Base-by-base conservation (phyloP, 2,329 filamentous ascomycete species). In the Aspergillus cejpii region DNA sequence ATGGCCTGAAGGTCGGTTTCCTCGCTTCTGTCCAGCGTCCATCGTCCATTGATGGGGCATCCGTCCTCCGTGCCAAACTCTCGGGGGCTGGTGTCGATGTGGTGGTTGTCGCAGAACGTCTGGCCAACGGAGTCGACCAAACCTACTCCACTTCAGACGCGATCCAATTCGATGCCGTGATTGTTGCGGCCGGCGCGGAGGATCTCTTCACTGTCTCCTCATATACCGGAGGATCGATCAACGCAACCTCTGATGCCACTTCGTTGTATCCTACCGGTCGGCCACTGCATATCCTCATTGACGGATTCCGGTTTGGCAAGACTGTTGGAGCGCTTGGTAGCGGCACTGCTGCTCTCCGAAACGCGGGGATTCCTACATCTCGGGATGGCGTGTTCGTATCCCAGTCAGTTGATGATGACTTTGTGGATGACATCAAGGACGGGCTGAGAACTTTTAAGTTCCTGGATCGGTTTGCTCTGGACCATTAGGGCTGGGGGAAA, bases 261-360 rank as follows among this genome's bases (percentile, higher is more conserved):
- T 72, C 82, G 0, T 68, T 87, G 5, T 87, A 77, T 63, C 84
- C 84, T 1, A 69, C 75, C 1, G 79, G 79, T 1, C 73, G 82
- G 0, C 84, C 84, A 0, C 63, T 74, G 2, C 75, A 84, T 67
- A 82, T 87, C 40, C 61, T 86, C 14, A 60, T 72, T 12, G 77
- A 82, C 56, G 78, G 74, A 0, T 87, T 80, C 66, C 70, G 77
- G 19, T 87, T 80, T 71, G 84, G 83, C 3, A 88, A 88, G 72
- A 80, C 84, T 0, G 69, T 87, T 19, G 82, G 72, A 11, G 78
- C 76, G 21, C 52, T 85, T 1, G 82, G 80, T 1, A 62, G 57
- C 10, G 65, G 64, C 0, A 65, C 53, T n/a, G 42, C 45, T 15
- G 63, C 71, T 3, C 62, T 78, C 5, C 50, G 60, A 1, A 63